Evolutionary conservation across 768 basidiomycete genomes (phyloP), one percentile per base, ranked within the genome.

Genomic region (Tremella fuciformis): DNA sequence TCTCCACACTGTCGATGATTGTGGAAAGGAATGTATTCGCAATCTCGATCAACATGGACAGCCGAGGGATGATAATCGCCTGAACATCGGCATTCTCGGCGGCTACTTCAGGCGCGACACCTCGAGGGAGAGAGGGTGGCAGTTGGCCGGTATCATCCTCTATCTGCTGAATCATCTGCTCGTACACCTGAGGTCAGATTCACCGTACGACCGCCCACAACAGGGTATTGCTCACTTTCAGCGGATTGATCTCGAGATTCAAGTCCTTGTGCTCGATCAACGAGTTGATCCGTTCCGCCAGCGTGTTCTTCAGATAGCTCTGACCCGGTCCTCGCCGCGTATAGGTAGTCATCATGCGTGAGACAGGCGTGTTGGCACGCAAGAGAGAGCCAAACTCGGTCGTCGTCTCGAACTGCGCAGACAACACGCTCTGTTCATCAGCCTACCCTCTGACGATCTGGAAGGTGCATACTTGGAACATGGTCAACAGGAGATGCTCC

Each of bases 281-380:
- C 69, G 90, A 91, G 79, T 99, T 98, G 79, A 99, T 98, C 64
- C 94, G 86, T 74, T 99, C 96, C 22, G 96, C 93, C 48, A 99
- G 82, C 25, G 98, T 93, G 63, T 88, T 87, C 82, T 99, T 99
- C 64, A 99, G 85, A 77, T 98, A 99, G 69, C 91, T 92, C 78
- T 98, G 96, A 57, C 96, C 96, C 0, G 96, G 96, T 58, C 96
- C 96, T 55, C 96, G 88, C 60, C 96, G 89, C 53, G 96, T 98
- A 79, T 99, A 99, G 18, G 96, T 98, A 46, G 96, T 99, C 96
- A 99, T 99, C 96, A 99, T 99, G 39, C 96, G 87, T 50, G 92
- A 97, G 21, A 99, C 96, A 48, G 96, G 96, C 50, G 96, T 99
- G 78, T 99, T 99, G 59, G 96, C 96, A 54, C 96, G 89, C 25